Base-by-base conservation (phyloP, 768 basidiomycete genomes). In the Boletus subparvulus region DNA sequence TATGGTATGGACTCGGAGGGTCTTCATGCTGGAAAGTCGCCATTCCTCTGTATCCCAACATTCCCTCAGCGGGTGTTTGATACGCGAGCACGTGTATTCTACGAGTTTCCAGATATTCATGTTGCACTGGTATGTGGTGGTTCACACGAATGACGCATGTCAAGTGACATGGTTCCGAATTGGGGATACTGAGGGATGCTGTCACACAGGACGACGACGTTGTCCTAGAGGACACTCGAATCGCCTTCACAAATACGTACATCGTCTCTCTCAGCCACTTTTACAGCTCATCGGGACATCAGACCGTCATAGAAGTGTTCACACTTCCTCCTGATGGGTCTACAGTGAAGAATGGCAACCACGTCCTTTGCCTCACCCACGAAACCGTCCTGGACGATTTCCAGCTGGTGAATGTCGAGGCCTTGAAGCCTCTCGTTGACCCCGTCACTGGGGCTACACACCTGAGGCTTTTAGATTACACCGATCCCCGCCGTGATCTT, bases 61-160 rank as follows among this genome's bases (percentile, higher is more conserved):
- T 21, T 21, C 21, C 21, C 21, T 21, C 21, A 21, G 21, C 21
- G 21, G 5, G 33, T 56, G n/a, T 21, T 56, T 19, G 59, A 62
- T 21, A 47, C 33, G 3, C 52, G 21, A 42, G 44, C 36, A 12
- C 48, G 37, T 13, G 5, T 21, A 9, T 57, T 54, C 4, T 45
- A 57, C 28, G 2, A 9, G 5, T 1, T 46, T 6, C 40, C 5
- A 0, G 6, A 0, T 11, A 21, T 7, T 3, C 4, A 1, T 2
- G 1, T 21, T 28, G 56, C 36, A 17, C n/a, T 35, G 46, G 45
- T 40, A 39, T 7, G 54, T 44, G 16, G 3, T 32, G 19, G 8
- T 9, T 36, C 26, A 13, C 36, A 10, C 21, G 80, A 39, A 12
- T 11, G 24, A 43, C 9, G 13, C 37, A 16, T 6, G 7, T 21